These are phyloP conservation scores for Apiospora marii DNA, from an alignment of 2,329 filamentous ascomycete genomes.

Conservation along the genomic window DNA sequence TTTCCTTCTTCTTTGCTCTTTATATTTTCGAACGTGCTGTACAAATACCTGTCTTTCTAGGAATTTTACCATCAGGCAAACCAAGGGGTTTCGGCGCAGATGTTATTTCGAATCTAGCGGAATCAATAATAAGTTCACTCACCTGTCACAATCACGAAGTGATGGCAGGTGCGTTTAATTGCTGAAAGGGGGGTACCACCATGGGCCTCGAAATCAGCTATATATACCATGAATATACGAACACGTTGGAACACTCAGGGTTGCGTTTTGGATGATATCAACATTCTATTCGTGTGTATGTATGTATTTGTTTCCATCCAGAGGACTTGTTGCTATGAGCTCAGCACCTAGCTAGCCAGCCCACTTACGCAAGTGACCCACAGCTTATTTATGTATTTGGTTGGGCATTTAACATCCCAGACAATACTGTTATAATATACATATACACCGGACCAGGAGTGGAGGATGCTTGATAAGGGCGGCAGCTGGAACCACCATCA, in stretches of 20 bases:
- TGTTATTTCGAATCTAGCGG: not conserved
- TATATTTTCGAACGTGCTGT: too few relatives aligned
- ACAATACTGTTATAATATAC: not conserved
- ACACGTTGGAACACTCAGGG: not conserved
- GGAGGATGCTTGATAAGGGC: not conserved
- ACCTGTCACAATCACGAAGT: slow-evolving; percentile 16
- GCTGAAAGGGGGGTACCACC: not conserved
- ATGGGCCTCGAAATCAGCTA: not conserved
- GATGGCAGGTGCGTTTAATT: not conserved
- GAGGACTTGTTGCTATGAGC: too few relatives aligned
- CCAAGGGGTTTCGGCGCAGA: not conserved
- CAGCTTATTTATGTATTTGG: too few relatives aligned
- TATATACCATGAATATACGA: not conserved
- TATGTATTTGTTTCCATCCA: not conserved
- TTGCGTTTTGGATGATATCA: not conserved
- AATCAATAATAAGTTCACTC: not conserved
- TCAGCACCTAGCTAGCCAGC: too few relatives aligned
- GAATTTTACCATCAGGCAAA: too few relatives aligned
- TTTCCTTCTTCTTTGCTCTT: not conserved
- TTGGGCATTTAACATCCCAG: too few relatives aligned
- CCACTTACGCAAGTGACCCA: too few relatives aligned
- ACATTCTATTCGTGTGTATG: not conserved
- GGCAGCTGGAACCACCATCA: not conserved
- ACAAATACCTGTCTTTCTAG: not conserved
- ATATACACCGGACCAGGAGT: not conserved